Evolutionary conservation across 2,329 filamentous ascomycete genomes (phyloP).

Genomic region (Colletotrichum lentis): DNA sequence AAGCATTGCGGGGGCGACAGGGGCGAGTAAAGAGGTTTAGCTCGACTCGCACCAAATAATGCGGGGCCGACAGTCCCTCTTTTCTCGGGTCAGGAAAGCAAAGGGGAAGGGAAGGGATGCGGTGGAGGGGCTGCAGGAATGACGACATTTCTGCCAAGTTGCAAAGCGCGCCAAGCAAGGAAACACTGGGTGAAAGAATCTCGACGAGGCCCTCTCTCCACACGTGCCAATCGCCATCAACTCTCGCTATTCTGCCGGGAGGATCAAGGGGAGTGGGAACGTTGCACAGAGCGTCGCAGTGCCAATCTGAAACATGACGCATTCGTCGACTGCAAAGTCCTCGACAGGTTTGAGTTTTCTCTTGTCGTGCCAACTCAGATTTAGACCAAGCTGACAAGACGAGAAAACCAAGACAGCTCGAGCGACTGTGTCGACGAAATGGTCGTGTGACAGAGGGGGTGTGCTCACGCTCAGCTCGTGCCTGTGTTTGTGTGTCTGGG

Average conservation of each 20-base stretch:
- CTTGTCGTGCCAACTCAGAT: background rate
- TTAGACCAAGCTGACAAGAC: background rate
- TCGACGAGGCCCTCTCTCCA: constrained; percentile 16
- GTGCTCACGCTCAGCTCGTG: background rate
- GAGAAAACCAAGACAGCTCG: background rate
- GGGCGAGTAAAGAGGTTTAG: constrained; percentile 9
- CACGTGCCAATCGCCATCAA: constrained; percentile 7
- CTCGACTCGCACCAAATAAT: constrained; percentile 23
- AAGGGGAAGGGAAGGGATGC: background rate
- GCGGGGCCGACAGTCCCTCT: constrained; percentile 21
- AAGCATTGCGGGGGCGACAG: background rate
- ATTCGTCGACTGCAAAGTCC: constrained; percentile 6
- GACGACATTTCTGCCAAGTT: constrained; percentile 26
- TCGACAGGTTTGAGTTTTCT: background rate
- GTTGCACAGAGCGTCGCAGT: background rate
- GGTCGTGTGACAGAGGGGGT: constrained; percentile 22
- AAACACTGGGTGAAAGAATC: constrained; percentile 19
- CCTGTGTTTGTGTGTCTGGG: background rate
- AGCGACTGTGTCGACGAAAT: background rate
- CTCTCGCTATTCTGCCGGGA: background rate
- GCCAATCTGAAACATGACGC: constrained; percentile 34
- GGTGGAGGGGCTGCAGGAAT: constrained; percentile 19
- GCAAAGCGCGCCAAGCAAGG: background rate
- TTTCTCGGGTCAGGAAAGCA: background rate
- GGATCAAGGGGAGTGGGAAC: constrained; percentile 5